Base-by-base conservation (phyloP, 192 early-diverging fungal genomes). In the Borealophlyctis nickersoniae region DNA sequence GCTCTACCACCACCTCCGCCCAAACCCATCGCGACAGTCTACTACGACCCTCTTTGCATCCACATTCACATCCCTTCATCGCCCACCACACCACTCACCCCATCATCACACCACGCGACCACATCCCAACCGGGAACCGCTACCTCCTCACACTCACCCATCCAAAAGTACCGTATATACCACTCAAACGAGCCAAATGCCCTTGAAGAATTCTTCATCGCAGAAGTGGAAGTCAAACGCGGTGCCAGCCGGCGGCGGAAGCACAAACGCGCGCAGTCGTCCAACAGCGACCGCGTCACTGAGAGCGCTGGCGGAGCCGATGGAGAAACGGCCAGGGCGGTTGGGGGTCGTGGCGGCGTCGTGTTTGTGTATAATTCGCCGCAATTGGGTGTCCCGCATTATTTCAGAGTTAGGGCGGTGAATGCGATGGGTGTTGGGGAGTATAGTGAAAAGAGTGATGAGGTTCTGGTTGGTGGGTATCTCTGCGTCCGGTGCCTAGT, bases 341-440 rank as follows among this genome's bases (percentile, higher is more conserved):
- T n/a, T 39, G 23, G 29, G 35, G 30, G 14, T 28, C 32, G 45
- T 23, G 19, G 63, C 19, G 5, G 14, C 2, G 51, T 66, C 35
- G 28, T 4, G 24, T 70, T 65, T 29, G 22, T 39, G 16, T 70
- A 67, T 48, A 48, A 53, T 16, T 27, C 58, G 28, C 66, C 72
- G 2, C 64, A 67, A 24, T 63, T 64, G 35, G 69, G 50, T 31
- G 68, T 65, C 7, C 39, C 45, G 34, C 74, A 78, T 61, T 77
- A 72, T 52, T 80, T 80, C 63, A 68, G 64, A 56, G 58, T 80
- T 22, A 58, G 68, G 2, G 70, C 78, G 16, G 58, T 70, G 22
- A 80, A 80, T 56, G 19, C 39, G 29, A 65, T 62, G 64, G 78
- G 78, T 5, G 62, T 63, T 49, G 59, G 77, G 2, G 11, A 13